Base-by-base conservation (phyloP, 192 early-diverging fungal genomes). In the Coemansia sp. region DNA sequence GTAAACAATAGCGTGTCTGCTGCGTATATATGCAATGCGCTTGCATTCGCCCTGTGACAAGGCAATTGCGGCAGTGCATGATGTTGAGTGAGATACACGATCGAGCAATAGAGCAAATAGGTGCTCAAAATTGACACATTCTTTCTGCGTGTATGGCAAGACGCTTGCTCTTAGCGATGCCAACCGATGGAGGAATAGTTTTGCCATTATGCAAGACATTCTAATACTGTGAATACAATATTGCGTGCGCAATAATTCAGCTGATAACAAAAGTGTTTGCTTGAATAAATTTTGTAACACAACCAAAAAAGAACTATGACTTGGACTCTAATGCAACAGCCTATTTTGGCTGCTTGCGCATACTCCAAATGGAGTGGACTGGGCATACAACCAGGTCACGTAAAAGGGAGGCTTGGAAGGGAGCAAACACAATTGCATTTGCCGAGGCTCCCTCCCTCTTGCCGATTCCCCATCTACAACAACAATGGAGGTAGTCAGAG, bases 31-130 rank as follows among this genome's bases (percentile, higher is more conserved):
- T 48, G 45, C 45, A 19, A n/a, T 7, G n/a, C n/a, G 23, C 23
- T 14, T 53, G 25, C 50, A 53, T 53, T 53, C 50, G 23, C 50
- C 50, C 21, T 53, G 50, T 53, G 50, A 53, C 50, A 29, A 29
- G 23, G 50, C 45, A 21, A 9, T 48, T 48, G 50, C 23, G 25
- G 50, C n/a, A 48, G 55, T 58, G 55, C 55, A 9, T 31, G 53
- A 17, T 58, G 55, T 19, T 17, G 31, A 48, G 45, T 21, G 19
- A 48, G 19, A 21, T 48, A 19, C n/a, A 48, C 45, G 8, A 48
- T 21, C 45, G n/a, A 48, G 17, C 45, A 1, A 21, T n/a, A 48
- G 45, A 48, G 17, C 25, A 27, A 27, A 27, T 27, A 27, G 1
- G 25, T 27, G 25, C 25, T 27, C 25, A 27, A 48, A 48, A 48